Evolutionary conservation across 2,329 filamentous ascomycete species (phyloP).

Genomic region (Alternaria atra): DNA sequence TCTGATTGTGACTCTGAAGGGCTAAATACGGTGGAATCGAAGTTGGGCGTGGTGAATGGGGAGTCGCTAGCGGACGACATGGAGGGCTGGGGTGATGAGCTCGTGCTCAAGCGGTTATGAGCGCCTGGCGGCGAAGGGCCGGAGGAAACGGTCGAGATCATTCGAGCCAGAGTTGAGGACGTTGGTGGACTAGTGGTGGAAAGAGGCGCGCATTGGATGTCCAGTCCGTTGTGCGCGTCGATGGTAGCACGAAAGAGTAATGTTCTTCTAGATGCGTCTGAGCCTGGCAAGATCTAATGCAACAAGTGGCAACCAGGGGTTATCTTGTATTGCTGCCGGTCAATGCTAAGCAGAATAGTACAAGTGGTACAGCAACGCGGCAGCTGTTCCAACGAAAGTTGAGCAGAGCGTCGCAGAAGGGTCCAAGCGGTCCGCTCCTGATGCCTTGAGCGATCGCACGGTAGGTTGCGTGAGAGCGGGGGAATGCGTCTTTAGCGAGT

Average conservation of each 20-base stretch:
- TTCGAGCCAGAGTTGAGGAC: constrained; percentile 35
- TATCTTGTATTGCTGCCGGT: constrained; percentile 13
- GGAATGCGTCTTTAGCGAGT: constrained; percentile 48
- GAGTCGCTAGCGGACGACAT: constrained; percentile 54
- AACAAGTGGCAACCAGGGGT: constrained; percentile 21
- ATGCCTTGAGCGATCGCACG: constrained; percentile 44
- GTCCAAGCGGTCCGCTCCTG: constrained; percentile 36
- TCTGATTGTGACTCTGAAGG: constrained; percentile 38
- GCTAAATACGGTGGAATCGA: constrained; percentile 39
- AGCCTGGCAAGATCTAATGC: constrained; percentile 11
- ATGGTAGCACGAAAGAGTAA: constrained; percentile 13
- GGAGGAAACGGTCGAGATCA: constrained; percentile 48
- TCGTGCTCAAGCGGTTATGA: constrained; percentile 49
- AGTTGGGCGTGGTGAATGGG: constrained; percentile 48
- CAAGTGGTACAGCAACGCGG: constrained; percentile 19
- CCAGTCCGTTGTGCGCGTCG: constrained; percentile 12
- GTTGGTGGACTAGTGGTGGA: constrained; percentile 28
- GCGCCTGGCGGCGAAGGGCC: constrained; percentile 47
- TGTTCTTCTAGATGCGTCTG: constrained; percentile 6
- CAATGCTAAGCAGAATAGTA: constrained; percentile 17
- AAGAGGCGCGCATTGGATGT: constrained; percentile 39
- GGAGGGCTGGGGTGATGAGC: constrained; percentile 52
- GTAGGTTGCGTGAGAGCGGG: constrained; percentile 45
- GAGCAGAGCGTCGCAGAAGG: constrained; percentile 27
- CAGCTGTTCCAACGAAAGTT: constrained; percentile 17